Evolutionary conservation across 129 eudicot genomes (phyloP).

Genomic region (Lonicera japonica): DNA sequence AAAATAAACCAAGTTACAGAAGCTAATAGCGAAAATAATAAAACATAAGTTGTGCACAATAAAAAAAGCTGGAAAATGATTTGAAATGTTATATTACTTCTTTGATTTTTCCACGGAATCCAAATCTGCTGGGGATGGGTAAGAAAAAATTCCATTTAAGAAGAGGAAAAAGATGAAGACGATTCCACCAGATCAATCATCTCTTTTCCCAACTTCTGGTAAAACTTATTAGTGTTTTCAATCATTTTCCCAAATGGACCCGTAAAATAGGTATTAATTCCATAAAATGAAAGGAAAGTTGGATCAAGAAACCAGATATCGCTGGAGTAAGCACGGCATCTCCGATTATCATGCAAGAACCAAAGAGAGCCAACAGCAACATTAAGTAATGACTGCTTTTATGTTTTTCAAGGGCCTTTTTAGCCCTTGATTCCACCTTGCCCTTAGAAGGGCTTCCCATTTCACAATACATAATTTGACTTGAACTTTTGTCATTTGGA

Average conservation of each 20-base stretch:
- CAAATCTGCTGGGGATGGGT: too few species aligned
- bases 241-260: too few species aligned
- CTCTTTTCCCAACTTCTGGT: too few species aligned
- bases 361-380: slow-evolving; percentile 42
- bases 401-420: slow-evolving; percentile 35
- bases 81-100: neutral
- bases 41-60: neutral
- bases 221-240: too few species aligned
- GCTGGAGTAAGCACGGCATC: slow-evolving; percentile 55
- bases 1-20: neutral
- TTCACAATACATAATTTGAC: slow-evolving; percentile 30
- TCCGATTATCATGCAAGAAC: slow-evolving; percentile 49
- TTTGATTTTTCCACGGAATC: too few species aligned
- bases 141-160: too few species aligned
- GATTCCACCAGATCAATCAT: too few species aligned
- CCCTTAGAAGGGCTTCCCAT: slow-evolving; percentile 13
- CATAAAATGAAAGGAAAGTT: neutral
- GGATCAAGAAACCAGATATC: slow-evolving; percentile 35
- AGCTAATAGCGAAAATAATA: neutral
- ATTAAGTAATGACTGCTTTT: slow-evolving; percentile 43
- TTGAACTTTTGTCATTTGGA: slow-evolving; percentile 31
- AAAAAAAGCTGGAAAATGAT: neutral
- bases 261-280: too few species aligned
- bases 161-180: too few species aligned
- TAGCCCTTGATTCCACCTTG: slow-evolving; percentile 34